These are phyloP conservation scores for Pseudozyma thailandica DNA, from an alignment of 1,284 basidiomycete genomes.

Conservation along the genomic window DNA sequence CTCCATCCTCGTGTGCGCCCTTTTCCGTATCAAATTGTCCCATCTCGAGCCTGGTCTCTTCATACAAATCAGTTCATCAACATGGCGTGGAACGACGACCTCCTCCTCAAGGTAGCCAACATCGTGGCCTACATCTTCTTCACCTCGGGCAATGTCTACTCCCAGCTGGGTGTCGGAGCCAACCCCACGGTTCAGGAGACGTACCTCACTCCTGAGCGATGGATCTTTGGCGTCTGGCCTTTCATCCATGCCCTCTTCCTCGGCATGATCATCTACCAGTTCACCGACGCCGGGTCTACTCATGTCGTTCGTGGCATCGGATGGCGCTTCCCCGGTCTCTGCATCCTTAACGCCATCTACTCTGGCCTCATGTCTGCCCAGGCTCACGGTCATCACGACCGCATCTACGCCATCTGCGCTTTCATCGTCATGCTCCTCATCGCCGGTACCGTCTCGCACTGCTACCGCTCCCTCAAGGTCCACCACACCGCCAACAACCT, in stretches of 20 bases:
- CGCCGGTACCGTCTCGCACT: constrained; percentile 83
- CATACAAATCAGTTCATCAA: constrained; percentile 6
- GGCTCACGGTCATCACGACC: constrained; percentile 41
- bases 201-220: constrained; percentile 88
- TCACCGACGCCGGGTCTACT: constrained; percentile 76
- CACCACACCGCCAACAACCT: constrained; percentile 76
- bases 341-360: constrained; percentile 84
- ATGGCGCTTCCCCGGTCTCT: constrained; percentile 88
- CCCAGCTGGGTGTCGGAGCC: constrained; percentile 72
- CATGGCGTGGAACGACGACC: constrained; percentile 55
- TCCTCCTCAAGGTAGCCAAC: constrained; percentile 75
- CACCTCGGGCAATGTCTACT: constrained; percentile 88
- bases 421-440: constrained; percentile 88
- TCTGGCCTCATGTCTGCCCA: constrained; percentile 73
- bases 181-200: constrained; percentile 72
- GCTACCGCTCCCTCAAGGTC: constrained; percentile 92
- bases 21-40: no score
- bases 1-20: no score
- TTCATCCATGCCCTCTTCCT: constrained; percentile 86
- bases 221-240: constrained; percentile 82
- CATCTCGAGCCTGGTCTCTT: no score
- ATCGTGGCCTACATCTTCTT: constrained; percentile 81
- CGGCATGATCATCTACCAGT: constrained; percentile 70
- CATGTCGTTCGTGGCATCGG: constrained; percentile 84
- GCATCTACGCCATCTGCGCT: constrained; percentile 81